phyloP scores from a whole-genome alignment of 179 eudicot species.

The Spinacia oleracea region DNA sequence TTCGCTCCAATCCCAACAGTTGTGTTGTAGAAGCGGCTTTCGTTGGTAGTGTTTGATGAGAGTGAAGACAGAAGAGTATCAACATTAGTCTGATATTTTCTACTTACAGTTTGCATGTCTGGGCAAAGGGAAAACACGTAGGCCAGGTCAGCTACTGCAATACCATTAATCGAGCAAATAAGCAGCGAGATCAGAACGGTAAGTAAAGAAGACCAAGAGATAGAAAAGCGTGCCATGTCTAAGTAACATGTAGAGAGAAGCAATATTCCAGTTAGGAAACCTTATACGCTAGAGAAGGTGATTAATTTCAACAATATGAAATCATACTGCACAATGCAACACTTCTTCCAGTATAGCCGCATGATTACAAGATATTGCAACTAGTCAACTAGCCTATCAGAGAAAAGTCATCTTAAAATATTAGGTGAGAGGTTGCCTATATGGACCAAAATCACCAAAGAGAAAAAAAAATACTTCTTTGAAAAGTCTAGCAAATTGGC shows the following conservation, averaged over 20 bases:
- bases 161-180: background rate
- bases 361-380: background rate
- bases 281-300: background rate
- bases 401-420: background rate
- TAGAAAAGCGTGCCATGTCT: constrained; percentile 18
- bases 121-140: constrained; percentile 27
- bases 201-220: constrained; percentile 6
- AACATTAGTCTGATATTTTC: constrained; percentile 23
- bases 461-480: background rate
- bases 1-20: constrained; percentile 26
- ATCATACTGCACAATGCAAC: background rate
- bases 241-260: background rate
- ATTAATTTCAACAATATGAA: background rate
- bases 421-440: background rate
- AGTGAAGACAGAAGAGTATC: constrained; percentile 21
- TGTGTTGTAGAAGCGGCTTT: constrained; percentile 17
- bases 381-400: background rate
- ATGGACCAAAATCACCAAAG: background rate
- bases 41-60: constrained; percentile 7
- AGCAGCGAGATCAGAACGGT: constrained; percentile 5
- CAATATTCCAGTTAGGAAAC: too few species aligned
- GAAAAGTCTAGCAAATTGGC: background rate
- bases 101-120: constrained; percentile 12
- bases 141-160: constrained; percentile 5
- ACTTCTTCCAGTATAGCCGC: background rate